phyloP scores from a whole-genome alignment of 2,329 filamentous ascomycete species.

The Neofusicoccum umdonicola region DNA sequence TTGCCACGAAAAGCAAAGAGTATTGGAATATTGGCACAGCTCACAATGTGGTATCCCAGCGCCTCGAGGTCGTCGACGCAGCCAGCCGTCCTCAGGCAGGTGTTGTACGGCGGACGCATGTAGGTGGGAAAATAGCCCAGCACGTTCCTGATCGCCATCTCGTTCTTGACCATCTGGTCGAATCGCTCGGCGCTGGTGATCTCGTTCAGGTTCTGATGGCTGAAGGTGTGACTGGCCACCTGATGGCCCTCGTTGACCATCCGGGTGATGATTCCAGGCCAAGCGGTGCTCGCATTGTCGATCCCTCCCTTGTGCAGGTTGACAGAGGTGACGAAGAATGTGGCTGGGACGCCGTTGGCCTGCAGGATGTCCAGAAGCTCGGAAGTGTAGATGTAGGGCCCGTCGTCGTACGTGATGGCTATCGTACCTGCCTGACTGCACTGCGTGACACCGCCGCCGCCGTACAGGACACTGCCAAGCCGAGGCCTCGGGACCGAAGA shows the following conservation, averaged over 20 bases:
- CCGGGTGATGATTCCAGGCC: conserved; percentile 42
- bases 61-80: conserved; percentile 38
- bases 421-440: conserved; percentile 57
- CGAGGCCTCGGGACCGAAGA: conserved; percentile 52
- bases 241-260: conserved; percentile 54
- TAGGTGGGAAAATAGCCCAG: conserved; percentile 50
- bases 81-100: conserved; percentile 26
- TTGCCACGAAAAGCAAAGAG: background rate
- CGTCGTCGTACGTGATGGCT: conserved; percentile 67
- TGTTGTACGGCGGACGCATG: conserved; percentile 52
- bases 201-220: conserved; percentile 42
- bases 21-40: background rate
- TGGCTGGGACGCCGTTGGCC: conserved; percentile 60
- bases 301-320: conserved; percentile 57
- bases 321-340: conserved; percentile 64
- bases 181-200: conserved; percentile 34
- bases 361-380: conserved; percentile 62
- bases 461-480: conserved; percentile 57
- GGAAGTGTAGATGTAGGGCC: conserved; percentile 60
- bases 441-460: conserved; percentile 55
- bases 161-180: conserved; percentile 50
- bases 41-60: conserved; percentile 49
- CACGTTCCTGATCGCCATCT: conserved; percentile 49
- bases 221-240: conserved; percentile 50
- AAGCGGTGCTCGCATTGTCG: conserved; percentile 36